Conservation (phyloP, 257 asterid species). For the Haberlea rhodopensis region DNA sequence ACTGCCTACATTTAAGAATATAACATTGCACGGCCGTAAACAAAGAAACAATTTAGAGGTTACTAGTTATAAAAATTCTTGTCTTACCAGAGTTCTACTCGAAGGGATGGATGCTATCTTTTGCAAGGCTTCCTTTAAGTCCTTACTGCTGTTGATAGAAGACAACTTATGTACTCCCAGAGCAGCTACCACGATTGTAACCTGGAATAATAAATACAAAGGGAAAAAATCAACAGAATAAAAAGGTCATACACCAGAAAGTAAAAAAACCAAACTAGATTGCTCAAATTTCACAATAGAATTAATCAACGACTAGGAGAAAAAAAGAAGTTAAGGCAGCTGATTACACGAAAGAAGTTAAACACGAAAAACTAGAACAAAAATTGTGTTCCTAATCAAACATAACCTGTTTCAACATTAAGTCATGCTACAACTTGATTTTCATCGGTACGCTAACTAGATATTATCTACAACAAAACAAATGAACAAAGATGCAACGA, state of each 20-base stretch:
- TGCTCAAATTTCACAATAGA: not conserved
- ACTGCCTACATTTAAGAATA: constrained; percentile 57
- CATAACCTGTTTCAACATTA: not conserved
- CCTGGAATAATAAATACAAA: constrained; percentile 35
- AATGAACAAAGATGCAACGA: too few relatives aligned
- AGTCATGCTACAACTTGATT: not conserved
- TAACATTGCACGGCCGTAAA: constrained; percentile 15
- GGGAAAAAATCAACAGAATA: not conserved
- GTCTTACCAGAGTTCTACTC: constrained; percentile 67
- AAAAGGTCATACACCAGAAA: not conserved
- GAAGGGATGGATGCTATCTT: constrained; percentile 84
- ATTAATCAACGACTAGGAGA: not conserved
- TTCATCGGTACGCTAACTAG: not conserved
- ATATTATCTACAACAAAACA: too few relatives aligned
- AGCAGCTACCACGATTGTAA: constrained; percentile 92
- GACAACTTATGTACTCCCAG: constrained; percentile 76
- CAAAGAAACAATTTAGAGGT: constrained; percentile 4
- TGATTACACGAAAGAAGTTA: too few relatives aligned
- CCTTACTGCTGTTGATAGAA: constrained; percentile 60
- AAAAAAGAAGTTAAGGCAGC: not conserved
- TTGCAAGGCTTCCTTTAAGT: constrained; percentile 84
- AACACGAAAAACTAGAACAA: not conserved
- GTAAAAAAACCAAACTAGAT: not conserved
- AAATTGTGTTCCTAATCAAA: not conserved
- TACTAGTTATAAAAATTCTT: not conserved